Base-by-base conservation (phyloP, 1,139 yeast species). In the Hyphopichia pseudoburtonii region DNA sequence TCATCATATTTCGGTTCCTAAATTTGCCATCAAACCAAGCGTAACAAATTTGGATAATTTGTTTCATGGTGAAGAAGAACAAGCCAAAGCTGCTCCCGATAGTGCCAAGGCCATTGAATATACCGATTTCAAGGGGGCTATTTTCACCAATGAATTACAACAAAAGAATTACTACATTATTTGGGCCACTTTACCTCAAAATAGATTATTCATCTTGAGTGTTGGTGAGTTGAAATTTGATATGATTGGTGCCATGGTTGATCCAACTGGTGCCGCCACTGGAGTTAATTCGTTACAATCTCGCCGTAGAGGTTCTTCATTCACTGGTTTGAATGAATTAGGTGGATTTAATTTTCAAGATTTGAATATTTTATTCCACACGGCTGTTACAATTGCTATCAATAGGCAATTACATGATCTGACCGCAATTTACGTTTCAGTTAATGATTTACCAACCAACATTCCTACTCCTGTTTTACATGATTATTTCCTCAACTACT, bases 301-400 rank as follows among this genome's bases (percentile, higher is more conserved):
- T 4, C 53, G 62, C 35, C 60, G 72, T 34, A 50, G 72, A 30
- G 61, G 67, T 4, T 62, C 70, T 16, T 66, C 73, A 22, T 63
- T 66, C 37, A 56, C 67, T 9, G 67, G 70, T 3, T 43, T 68
- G 30, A 66, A 66, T 45, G 74, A 68, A 9, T 52, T 67, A 42
- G 73, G 72, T 16, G 73, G 72, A 2, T 56, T 53, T 45, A 69
- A 68, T 39, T 69, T 68, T 54, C 71, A 67, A 40, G 75, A 69
- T 44, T 57, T 67, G 42, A 72, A 66, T 42, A 48, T 69, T 23
- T 54, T 70, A 41, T 46, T 70, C 32, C 47, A 52, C n/a, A 45
- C 59, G 2, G 73, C 73, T 3, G 50, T 62, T 27, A 45, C 54
- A 34, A 59, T 60, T 15, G 66, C 64, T 11, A 48, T 52, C 27